Evolutionary conservation across 1,284 basidiomycete species (phyloP).

Genomic region (Gomphus bonarii): DNA sequence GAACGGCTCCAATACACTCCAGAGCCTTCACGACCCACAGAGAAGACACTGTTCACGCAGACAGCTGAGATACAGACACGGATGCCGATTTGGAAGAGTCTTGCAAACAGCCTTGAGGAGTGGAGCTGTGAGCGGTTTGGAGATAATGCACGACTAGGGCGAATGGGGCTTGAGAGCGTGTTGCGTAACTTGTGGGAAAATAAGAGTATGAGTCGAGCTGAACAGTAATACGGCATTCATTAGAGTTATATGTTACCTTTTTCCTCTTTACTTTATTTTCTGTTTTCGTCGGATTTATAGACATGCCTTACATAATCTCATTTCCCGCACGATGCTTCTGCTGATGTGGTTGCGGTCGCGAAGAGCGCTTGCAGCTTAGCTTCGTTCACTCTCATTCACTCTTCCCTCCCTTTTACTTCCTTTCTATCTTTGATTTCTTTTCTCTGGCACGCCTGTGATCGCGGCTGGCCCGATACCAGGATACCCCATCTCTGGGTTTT

Average conservation of each 20-base stretch:
- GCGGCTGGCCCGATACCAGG: slow-evolving; percentile 7
- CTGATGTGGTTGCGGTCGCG: neutral
- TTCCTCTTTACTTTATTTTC: neutral
- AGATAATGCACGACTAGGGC: slow-evolving; percentile 79
- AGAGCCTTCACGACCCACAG: slow-evolving; percentile 27
- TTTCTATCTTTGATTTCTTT: slow-evolving; percentile 9
- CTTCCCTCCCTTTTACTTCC: slow-evolving; percentile 9
- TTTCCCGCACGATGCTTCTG: too few species aligned
- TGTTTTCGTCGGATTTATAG: neutral
- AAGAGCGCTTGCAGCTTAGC: neutral
- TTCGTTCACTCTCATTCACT: neutral
- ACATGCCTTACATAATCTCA: neutral
- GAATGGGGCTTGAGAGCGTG: slow-evolving; percentile 81
- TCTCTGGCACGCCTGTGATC: slow-evolving; percentile 14
- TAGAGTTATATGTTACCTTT: neutral
- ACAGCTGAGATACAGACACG: slow-evolving; percentile 81
- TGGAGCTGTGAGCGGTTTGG: slow-evolving; percentile 81
- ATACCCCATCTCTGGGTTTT: slow-evolving; percentile 17
- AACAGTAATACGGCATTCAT: slow-evolving; percentile 11
- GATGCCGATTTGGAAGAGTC: slow-evolving; percentile 65
- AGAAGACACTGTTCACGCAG: slow-evolving; percentile 61
- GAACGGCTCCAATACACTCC: slow-evolving; percentile 86
- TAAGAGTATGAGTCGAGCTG: slow-evolving; percentile 20
- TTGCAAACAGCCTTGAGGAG: slow-evolving; percentile 72
- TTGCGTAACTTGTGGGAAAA: slow-evolving; percentile 64